Conservation (phyloP, 306 rosid species). For the Malus orientalis region DNA sequence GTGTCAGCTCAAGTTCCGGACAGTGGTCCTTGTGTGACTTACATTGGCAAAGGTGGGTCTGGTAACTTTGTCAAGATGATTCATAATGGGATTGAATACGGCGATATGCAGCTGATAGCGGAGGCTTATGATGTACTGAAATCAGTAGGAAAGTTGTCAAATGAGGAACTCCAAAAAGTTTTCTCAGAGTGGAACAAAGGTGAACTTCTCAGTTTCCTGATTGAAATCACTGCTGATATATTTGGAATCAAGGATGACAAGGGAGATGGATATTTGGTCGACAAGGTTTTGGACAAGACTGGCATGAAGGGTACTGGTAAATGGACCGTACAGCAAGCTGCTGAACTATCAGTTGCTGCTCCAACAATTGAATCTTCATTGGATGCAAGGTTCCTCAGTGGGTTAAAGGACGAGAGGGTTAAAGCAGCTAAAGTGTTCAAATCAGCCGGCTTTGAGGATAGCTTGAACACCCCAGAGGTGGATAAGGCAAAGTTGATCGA, state of each 20-base stretch:
- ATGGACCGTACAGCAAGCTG: constrained; percentile 98
- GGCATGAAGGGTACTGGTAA: constrained; percentile 97
- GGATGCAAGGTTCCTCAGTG: constrained; percentile 93
- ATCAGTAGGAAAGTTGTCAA: constrained; percentile 87
- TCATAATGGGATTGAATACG: constrained; percentile 88
- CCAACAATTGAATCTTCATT: constrained; percentile 87
- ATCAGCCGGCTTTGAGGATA: constrained; percentile 59
- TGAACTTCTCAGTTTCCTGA: constrained; percentile 79
- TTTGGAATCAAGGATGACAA: constrained; percentile 85
- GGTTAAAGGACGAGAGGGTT: constrained; percentile 84
- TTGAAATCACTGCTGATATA: constrained; percentile 88
- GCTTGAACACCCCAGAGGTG: constrained; percentile 42
- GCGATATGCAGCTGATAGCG: constrained; percentile 94
- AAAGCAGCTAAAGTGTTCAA: constrained; percentile 71
- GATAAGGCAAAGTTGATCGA: constrained; percentile 71
- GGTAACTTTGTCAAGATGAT: constrained; percentile 96
- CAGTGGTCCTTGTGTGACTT: constrained; percentile 89
- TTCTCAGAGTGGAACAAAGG: constrained; percentile 91
- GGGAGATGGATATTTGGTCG: constrained; percentile 79
- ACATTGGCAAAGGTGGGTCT: constrained; percentile 84
- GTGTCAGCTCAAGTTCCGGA: constrained; percentile 94
- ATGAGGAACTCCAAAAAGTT: constrained; percentile 58
- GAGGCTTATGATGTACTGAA: constrained; percentile 90
- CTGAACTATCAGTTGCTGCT: constrained; percentile 86
- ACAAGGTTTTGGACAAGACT: constrained; percentile 90